Percentiles rank a stretch among this genome's conserved stretches.
phyloP scores from a whole-genome alignment of 2,329 filamentous ascomycete species.

The Macrophomina tecta region DNA sequence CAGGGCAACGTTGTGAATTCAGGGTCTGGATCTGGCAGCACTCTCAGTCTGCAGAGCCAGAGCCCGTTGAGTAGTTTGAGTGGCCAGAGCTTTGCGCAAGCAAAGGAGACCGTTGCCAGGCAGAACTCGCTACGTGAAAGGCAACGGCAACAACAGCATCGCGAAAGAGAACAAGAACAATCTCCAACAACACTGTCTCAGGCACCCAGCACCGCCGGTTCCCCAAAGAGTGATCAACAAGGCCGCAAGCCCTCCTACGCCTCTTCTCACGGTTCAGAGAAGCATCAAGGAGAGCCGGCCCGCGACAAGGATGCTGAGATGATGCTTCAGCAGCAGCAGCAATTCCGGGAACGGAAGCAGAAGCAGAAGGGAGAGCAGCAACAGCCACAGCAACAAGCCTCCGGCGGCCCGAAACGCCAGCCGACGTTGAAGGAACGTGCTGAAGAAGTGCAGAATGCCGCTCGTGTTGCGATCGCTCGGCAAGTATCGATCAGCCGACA shows the following conservation, averaged over 20 bases:
- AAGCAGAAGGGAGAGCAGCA: slow-evolving; percentile 13
- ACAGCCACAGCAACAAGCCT: neutral
- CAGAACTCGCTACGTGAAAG: slow-evolving; percentile 10
- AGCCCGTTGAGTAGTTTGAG: slow-evolving; percentile 24
- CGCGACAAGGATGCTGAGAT: slow-evolving; percentile 19
- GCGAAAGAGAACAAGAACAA: neutral
- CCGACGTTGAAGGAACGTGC: slow-evolving; percentile 27
- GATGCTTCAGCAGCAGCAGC: slow-evolving; percentile 22
- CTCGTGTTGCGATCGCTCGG: slow-evolving; percentile 27
- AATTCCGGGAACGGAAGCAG: slow-evolving; percentile 22
- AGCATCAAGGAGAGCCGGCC: slow-evolving; percentile 1
- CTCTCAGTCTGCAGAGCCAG: slow-evolving; percentile 18
- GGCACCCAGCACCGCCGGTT: neutral
- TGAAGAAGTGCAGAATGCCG: slow-evolving; percentile 26
- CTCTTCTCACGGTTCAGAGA: neutral
- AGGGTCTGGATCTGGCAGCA: slow-evolving; percentile 5
- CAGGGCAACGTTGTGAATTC: neutral
- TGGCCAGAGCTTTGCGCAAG: slow-evolving; percentile 21
- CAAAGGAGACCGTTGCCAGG: slow-evolving; percentile 18
- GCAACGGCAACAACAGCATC: slow-evolving; percentile 7
- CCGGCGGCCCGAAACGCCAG: slow-evolving; percentile 4
- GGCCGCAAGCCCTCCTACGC: slow-evolving; percentile 16
- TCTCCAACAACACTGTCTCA: neutral
- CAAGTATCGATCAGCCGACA: slow-evolving; percentile 27
- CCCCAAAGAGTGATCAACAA: slow-evolving; percentile 5